Percentiles rank a stretch among this genome's conserved stretches.
Conservation (phyloP, 1,139 yeast genomes). For the Pichia sp. region DNA sequence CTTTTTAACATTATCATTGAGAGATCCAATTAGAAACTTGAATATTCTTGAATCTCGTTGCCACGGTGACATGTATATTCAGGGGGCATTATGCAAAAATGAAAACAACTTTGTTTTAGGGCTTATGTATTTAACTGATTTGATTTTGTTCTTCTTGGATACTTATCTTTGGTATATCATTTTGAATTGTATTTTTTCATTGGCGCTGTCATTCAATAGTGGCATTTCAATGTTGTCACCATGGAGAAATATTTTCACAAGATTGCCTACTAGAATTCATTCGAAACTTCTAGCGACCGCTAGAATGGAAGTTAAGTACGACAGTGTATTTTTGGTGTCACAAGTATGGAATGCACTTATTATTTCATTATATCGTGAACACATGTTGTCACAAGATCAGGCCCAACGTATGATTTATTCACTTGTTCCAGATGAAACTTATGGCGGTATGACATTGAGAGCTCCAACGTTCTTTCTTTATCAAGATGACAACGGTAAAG, state of each 20-base stretch:
- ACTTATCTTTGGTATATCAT: slow-evolving; percentile 83
- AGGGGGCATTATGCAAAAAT: slow-evolving; percentile 50
- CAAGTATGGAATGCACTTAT: slow-evolving; percentile 82
- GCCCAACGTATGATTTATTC: slow-evolving; percentile 59
- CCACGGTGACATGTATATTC: slow-evolving; percentile 54
- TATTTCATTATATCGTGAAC: slow-evolving; percentile 75
- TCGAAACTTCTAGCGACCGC: slow-evolving; percentile 59
- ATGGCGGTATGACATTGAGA: slow-evolving; percentile 41
- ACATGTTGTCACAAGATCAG: slow-evolving; percentile 70
- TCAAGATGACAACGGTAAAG: slow-evolving; percentile 61
- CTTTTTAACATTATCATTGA: slow-evolving; percentile 71
- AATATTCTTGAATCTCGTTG: slow-evolving; percentile 61
- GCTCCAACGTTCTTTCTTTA: slow-evolving; percentile 71
- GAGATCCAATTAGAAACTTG: slow-evolving; percentile 75
- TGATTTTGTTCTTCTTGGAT: slow-evolving; percentile 75
- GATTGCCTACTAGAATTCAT: slow-evolving; percentile 71
- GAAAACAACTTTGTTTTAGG: slow-evolving; percentile 60
- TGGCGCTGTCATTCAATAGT: slow-evolving; percentile 62
- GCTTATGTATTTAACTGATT: slow-evolving; percentile 61
- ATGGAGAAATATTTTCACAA: slow-evolving; percentile 76
- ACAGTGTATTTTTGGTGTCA: slow-evolving; percentile 53
- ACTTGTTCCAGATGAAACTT: slow-evolving; percentile 40
- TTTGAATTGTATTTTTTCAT: slow-evolving; percentile 57
- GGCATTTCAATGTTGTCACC: slow-evolving; percentile 87
- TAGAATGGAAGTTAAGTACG: slow-evolving; percentile 47